These are phyloP conservation scores for Quercus parvula DNA, from an alignment of 306 rosid species.

Conservation along the genomic window DNA sequence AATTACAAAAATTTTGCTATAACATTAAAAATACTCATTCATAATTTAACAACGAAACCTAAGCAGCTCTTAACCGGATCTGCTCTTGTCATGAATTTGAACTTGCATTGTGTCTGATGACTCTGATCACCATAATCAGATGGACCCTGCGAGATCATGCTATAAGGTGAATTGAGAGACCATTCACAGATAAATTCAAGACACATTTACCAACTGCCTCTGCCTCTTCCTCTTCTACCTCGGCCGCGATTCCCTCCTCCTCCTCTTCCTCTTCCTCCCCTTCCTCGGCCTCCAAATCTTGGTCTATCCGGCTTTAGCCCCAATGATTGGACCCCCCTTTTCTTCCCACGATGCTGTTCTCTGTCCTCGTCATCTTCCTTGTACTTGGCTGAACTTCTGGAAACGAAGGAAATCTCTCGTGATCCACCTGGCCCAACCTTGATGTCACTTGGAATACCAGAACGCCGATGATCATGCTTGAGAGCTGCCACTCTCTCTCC, in stretches of 20 bases:
- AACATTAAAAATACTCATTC: not conserved
- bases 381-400: slow-evolving; percentile 66
- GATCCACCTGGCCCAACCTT: slow-evolving; percentile 90
- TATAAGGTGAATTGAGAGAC: not conserved
- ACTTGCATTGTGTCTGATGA: not conserved
- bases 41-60: not conserved
- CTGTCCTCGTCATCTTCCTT: slow-evolving; percentile 53
- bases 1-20: not conserved
- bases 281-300: slow-evolving; percentile 43
- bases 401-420: slow-evolving; percentile 72
- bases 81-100: not conserved
- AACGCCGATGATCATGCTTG: slow-evolving; percentile 28
- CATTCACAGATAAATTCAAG: not conserved
- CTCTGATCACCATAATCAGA: not conserved
- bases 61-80: not conserved
- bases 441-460: slow-evolving; percentile 44
- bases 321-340: slow-evolving; percentile 66
- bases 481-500: slow-evolving; percentile 79
- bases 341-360: slow-evolving; percentile 36
- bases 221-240: slow-evolving; percentile 18
- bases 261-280: slow-evolving; percentile 8
- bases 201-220: slow-evolving; percentile 20
- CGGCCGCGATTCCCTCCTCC: slow-evolving; percentile 39
- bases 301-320: slow-evolving; percentile 47
- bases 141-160: not conserved